Percentiles rank a stretch among this genome's conserved stretches.
Evolutionary conservation across 192 early-diverging fungal genomes (phyloP).

Genomic region (Linnemannia schmuckeri): DNA sequence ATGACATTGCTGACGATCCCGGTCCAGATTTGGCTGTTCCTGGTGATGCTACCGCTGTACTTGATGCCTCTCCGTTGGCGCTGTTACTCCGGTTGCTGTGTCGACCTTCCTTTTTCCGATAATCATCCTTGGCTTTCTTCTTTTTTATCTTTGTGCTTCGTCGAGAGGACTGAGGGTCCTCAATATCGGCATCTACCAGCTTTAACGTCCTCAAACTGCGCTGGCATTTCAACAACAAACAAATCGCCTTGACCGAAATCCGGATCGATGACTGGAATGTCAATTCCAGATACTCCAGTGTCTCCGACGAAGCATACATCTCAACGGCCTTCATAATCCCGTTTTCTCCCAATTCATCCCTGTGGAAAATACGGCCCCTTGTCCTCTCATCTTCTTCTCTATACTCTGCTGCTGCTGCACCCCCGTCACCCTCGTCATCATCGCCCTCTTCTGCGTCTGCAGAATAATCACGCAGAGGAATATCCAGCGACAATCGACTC

Average conservation of each 20-base stretch:
- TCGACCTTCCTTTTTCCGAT: neutral
- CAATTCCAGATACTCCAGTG: conserved; percentile 20
- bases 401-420: neutral
- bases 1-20: neutral
- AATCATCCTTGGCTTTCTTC: neutral
- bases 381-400: neutral
- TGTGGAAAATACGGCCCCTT: neutral
- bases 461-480: conserved; percentile 13
- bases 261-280: conserved; percentile 27
- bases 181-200: conserved; percentile 31
- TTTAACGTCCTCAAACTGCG: conserved; percentile 14
- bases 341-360: neutral
- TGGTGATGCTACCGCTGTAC: neutral
- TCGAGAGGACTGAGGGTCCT: neutral
- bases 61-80: neutral
- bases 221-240: conserved; percentile 3
- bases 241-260: conserved; percentile 8
- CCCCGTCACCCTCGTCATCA: neutral
- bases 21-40: neutral
- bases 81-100: neutral
- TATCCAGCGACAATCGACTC: conserved; percentile 12
- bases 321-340: conserved; percentile 19
- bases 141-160: neutral
- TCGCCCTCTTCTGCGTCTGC: conserved; percentile 2
- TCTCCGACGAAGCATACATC: neutral